phyloP scores from a whole-genome alignment of 1,284 basidiomycete species.

The Malassezia restricta region DNA sequence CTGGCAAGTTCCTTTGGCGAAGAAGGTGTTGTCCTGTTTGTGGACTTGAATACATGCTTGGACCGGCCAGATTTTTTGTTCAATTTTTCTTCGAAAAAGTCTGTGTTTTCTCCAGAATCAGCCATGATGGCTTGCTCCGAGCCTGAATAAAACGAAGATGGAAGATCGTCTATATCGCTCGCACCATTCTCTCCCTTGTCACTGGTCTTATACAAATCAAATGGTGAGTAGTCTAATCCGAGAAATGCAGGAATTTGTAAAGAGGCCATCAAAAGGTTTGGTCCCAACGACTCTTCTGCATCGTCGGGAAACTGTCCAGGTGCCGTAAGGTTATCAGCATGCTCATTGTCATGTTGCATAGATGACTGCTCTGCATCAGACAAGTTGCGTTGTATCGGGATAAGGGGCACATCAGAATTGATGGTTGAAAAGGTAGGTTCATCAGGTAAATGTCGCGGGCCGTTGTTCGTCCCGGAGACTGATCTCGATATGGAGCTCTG shows the following conservation, averaged over 20 bases:
- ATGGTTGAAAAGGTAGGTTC: no score
- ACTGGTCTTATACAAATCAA: neutral
- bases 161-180: neutral
- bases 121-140: neutral
- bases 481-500: no score
- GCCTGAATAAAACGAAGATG: neutral
- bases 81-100: conserved; percentile 2
- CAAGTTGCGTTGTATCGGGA: no score
- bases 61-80: neutral
- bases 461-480: no score
- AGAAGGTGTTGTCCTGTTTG: neutral
- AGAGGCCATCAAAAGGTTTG: neutral
- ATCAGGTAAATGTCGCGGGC: no score
- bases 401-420: no score
- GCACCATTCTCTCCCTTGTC: neutral
- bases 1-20: neutral
- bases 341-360: neutral
- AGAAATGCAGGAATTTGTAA: neutral
- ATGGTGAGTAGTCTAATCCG: neutral
- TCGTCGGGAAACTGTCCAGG: conserved; percentile 10
- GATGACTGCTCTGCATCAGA: no score
- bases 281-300: neutral
- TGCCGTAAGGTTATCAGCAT: conserved; percentile 2
- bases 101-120: neutral
- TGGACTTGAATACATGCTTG: neutral